Conservation (phyloP, 345 rosid genomes). For the Eutrema yunnanense region DNA sequence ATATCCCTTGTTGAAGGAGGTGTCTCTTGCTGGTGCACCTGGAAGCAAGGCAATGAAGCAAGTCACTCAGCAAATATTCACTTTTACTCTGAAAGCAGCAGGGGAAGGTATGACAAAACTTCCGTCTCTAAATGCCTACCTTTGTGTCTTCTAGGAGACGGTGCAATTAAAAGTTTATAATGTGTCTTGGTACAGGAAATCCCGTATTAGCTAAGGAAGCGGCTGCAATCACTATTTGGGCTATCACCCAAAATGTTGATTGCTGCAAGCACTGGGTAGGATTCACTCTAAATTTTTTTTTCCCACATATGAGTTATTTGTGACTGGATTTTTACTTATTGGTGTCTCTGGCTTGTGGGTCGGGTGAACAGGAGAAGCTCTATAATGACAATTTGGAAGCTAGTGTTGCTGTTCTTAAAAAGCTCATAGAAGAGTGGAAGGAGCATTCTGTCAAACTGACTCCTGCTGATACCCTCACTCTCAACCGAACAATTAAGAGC, state of each 20-base stretch:
- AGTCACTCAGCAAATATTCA: conserved; percentile 52
- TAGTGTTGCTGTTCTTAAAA: conserved; percentile 45
- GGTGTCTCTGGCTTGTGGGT: neutral
- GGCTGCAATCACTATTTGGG: conserved; percentile 52
- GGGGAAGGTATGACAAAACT: conserved; percentile 48
- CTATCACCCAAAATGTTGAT: conserved; percentile 48
- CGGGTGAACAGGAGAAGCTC: conserved; percentile 46
- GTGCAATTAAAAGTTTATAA: neutral
- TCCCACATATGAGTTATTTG: neutral
- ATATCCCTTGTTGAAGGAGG: conserved; percentile 57
- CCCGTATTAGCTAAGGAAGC: conserved; percentile 61
- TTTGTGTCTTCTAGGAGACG: neutral
- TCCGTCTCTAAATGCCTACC: neutral
- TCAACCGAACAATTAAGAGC: conserved; percentile 43
- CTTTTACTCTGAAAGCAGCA: conserved; percentile 43
- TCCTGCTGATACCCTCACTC: conserved; percentile 36
- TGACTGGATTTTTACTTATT: neutral
- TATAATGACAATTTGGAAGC: conserved; percentile 56
- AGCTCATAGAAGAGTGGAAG: conserved; percentile 54
- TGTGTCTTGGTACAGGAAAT: conserved; percentile 28
- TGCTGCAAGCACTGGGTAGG: conserved; percentile 77
- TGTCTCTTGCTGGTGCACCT: conserved; percentile 60
- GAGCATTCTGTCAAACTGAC: conserved; percentile 38
- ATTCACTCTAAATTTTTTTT: neutral
- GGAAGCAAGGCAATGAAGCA: conserved; percentile 85